These are phyloP conservation scores for Lentinula detonsa DNA, from an alignment of 768 basidiomycete species.

Conservation along the genomic window DNA sequence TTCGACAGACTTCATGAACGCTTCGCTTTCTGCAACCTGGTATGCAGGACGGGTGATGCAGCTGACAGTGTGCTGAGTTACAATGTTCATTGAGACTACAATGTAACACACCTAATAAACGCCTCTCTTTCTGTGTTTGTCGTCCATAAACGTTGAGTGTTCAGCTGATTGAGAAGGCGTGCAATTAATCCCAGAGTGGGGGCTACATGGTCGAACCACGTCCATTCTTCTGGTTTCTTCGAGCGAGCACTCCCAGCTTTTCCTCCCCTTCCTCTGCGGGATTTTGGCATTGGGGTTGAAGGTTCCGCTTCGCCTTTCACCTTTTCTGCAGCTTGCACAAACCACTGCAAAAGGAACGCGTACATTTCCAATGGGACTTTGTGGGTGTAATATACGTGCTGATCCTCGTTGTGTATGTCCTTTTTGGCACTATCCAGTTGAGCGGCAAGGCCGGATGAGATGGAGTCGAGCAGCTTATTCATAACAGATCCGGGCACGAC, in stretches of 20 bases:
- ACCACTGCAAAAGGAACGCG: constrained; percentile 91
- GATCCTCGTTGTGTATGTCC: constrained; percentile 66
- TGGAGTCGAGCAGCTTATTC: constrained; percentile 84
- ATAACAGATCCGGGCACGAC: constrained; percentile 59
- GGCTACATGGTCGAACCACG: constrained; percentile 77
- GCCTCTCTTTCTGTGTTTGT: constrained; percentile 81
- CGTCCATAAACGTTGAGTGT: constrained; percentile 82
- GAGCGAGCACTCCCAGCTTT: constrained; percentile 37
- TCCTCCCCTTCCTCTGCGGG: constrained; percentile 54
- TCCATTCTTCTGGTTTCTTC: constrained; percentile 48
- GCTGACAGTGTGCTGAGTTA: constrained; percentile 29
- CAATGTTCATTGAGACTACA: not conserved
- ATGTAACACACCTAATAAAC: constrained; percentile 68
- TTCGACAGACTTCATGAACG: constrained; percentile 74
- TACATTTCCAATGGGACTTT: constrained; percentile 83
- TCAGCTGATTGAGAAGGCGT: constrained; percentile 56
- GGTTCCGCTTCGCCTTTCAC: constrained; percentile 51
- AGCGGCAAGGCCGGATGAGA: constrained; percentile 66
- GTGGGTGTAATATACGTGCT: constrained; percentile 54
- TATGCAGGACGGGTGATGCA: constrained; percentile 88
- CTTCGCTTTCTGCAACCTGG: constrained; percentile 78
- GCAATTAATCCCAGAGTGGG: constrained; percentile 62
- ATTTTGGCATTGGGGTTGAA: constrained; percentile 37
- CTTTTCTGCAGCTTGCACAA: constrained; percentile 75
- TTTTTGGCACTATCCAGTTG: constrained; percentile 68